Percentiles rank a stretch among this genome's conserved stretches.
phyloP scores from a whole-genome alignment of 1,284 basidiomycete species.

The Neolentinus lepideus region DNA sequence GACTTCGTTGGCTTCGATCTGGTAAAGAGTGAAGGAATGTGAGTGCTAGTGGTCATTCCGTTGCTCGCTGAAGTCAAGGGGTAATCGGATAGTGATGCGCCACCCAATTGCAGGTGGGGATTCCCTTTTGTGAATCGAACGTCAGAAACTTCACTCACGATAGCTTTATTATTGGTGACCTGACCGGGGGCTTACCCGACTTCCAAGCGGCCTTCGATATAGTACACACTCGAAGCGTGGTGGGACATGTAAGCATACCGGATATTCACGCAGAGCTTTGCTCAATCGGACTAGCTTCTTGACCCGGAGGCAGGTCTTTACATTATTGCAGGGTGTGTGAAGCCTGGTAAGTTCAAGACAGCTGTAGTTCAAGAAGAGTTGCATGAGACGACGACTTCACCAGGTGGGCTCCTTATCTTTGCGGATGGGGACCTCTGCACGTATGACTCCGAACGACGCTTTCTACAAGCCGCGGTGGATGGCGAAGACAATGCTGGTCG shows the following conservation, averaged over 20 bases:
- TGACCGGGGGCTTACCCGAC: constrained; percentile 14
- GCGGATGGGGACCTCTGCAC: constrained; percentile 17
- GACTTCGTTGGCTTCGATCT: constrained; percentile 19
- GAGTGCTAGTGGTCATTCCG: not conserved
- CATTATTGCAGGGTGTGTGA: constrained; percentile 12
- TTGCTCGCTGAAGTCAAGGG: not conserved
- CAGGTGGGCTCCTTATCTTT: constrained; percentile 17
- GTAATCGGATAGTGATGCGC: constrained; percentile 6
- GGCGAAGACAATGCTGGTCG: constrained; percentile 7
- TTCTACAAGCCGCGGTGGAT: constrained; percentile 5
- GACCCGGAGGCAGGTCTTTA: constrained; percentile 14
- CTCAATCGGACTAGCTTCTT: constrained; percentile 10
- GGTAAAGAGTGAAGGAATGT: constrained; percentile 11
- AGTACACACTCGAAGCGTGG: constrained; percentile 20
- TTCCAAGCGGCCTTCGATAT: constrained; percentile 15
- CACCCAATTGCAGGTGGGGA: constrained; percentile 16
- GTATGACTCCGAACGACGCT: constrained; percentile 13
- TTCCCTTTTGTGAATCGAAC: not conserved
- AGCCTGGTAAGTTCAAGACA: constrained; percentile 13
- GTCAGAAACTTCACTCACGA: not conserved
- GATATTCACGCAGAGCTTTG: not conserved
- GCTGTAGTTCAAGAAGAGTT: not conserved
- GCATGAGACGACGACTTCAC: not conserved
- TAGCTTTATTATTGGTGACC: constrained; percentile 18
- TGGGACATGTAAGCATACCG: constrained; percentile 16